Base-by-base conservation (phyloP, 2,329 filamentous ascomycete genomes). In the Fusarium guadeloupense region DNA sequence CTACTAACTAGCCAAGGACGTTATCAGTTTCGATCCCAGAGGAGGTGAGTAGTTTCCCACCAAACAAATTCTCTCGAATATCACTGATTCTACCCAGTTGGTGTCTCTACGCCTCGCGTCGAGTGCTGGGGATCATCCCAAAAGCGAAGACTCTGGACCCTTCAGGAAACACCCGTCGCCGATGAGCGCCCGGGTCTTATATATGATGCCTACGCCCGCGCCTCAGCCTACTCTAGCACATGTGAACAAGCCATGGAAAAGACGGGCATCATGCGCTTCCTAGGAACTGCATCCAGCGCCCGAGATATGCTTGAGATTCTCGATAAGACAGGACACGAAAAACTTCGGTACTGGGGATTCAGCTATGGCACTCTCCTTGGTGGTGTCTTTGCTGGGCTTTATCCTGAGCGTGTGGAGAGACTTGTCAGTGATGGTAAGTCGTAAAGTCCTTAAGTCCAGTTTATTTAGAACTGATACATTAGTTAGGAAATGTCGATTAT, bases 311-410 rank as follows among this genome's bases (percentile, higher is more conserved):
- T 83, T 0, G 80, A 79, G 62, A 78, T 83, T 10, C 67, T 81
- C 14, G 52, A 77, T 26, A 72, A 77, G 62, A 73, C 75, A 6
- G 80, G 78, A 3, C 64, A 78, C 46, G 68, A 74, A 5, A 78
- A 76, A 69, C 72, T 83, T 7, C 75, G 74, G 38, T 85, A 83
- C 66, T 85, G 82, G 82, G 83, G 83, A 1, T 80, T 84, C 53
- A 84, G 81, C 59, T 85, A 85, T 58, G 83, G 83, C 9, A 83
- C 81, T 8, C 67, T 84, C 3, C 74, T 85, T 0, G 83, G 83
- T 4, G 80, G 78, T 12, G 79, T 78, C 0, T 84, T 84, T 66
- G 82, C 82, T 4, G 75, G 80, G 3, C 75, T 85, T 72, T 84
- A 78, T 48, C 83, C 82, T 2, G 79, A 83, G 23, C 75, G 75